A percentile compares a stretch with the other conserved stretches of the same genome.
Conservation (phyloP, 2,329 filamentous ascomycete genomes). For the Phaeosphaeriaceae sp. region DNA sequence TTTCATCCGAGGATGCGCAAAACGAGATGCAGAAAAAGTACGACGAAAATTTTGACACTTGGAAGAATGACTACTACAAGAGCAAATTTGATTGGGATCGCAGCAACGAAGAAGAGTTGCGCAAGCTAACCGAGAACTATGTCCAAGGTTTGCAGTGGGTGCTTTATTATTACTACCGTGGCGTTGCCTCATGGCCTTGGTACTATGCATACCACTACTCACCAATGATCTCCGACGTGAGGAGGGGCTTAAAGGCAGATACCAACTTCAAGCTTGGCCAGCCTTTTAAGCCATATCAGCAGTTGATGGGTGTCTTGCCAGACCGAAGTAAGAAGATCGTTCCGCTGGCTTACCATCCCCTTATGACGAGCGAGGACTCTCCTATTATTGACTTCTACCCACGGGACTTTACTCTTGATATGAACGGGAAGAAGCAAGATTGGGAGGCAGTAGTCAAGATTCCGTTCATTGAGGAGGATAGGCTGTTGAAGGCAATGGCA, state of each 20-base stretch:
- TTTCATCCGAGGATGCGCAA: slow-evolving; percentile 79
- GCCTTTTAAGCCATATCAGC: slow-evolving; percentile 92
- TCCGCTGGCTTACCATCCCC: slow-evolving; percentile 80
- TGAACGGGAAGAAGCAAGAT: slow-evolving; percentile 99
- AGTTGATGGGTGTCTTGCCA: slow-evolving; percentile 96
- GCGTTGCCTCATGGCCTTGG: slow-evolving; percentile 98
- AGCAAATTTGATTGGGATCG: slow-evolving; percentile 90
- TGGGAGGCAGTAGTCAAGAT: slow-evolving; percentile 99
- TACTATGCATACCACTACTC: slow-evolving; percentile 97
- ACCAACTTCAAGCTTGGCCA: slow-evolving; percentile 93
- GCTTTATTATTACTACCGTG: slow-evolving; percentile 95
- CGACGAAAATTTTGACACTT: slow-evolving; percentile 84
- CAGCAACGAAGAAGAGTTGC: slow-evolving; percentile 80
- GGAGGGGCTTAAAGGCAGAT: slow-evolving; percentile 83
- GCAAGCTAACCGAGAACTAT: slow-evolving; percentile 89
- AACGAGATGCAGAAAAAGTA: slow-evolving; percentile 83
- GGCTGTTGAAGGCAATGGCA: slow-evolving; percentile 83
- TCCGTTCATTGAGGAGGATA: slow-evolving; percentile 93
- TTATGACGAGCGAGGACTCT: slow-evolving; percentile 90
- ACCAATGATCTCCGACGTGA: slow-evolving; percentile 95
- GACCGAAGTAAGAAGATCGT: slow-evolving; percentile 98
- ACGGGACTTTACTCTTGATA: slow-evolving; percentile 94
- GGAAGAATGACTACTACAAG: slow-evolving; percentile 94
- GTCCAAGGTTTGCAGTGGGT: slow-evolving; percentile 98
- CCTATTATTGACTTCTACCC: slow-evolving; percentile 99